A percentile compares a stretch with the other conserved stretches of the same genome.
Conservation (phyloP, 2,329 filamentous ascomycete species). For the Helotiales sp. region DNA sequence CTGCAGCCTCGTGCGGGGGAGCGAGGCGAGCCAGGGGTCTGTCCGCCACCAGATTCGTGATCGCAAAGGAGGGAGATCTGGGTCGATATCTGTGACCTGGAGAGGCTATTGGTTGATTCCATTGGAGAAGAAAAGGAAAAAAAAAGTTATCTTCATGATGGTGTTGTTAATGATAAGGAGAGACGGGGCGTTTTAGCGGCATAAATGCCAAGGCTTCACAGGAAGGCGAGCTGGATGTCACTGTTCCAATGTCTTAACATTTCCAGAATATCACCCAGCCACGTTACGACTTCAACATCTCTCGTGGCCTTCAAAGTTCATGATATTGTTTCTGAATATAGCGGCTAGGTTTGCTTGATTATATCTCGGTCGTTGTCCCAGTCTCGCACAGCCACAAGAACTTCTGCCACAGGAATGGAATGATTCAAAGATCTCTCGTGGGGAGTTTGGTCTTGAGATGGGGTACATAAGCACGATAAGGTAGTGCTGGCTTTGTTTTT, state of each 20-base stretch:
- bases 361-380: neutral
- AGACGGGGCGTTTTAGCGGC: too few relatives aligned
- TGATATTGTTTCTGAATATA: neutral
- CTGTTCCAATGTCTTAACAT: neutral
- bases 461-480: conserved; percentile 9
- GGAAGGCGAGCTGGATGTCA: neutral
- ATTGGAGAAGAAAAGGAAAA: too few relatives aligned
- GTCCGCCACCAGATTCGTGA: neutral
- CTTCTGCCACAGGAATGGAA: neutral
- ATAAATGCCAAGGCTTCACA: conserved; percentile 6
- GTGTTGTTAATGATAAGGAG: conserved; percentile 3
- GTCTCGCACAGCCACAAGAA: conserved; percentile 2
- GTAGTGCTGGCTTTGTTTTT: neutral
- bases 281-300: neutral
- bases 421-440: neutral
- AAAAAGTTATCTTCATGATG: conserved; percentile 40
- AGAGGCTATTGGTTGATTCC: too few relatives aligned
- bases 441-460: neutral
- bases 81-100: too few relatives aligned
- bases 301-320: neutral
- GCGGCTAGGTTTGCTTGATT: neutral
- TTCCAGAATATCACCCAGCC: neutral
- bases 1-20: conserved; percentile 22
- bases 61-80: too few relatives aligned
- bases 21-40: neutral